phyloP scores from a whole-genome alignment of 2,329 filamentous ascomycete genomes.

The Lachnellula hyalina region DNA sequence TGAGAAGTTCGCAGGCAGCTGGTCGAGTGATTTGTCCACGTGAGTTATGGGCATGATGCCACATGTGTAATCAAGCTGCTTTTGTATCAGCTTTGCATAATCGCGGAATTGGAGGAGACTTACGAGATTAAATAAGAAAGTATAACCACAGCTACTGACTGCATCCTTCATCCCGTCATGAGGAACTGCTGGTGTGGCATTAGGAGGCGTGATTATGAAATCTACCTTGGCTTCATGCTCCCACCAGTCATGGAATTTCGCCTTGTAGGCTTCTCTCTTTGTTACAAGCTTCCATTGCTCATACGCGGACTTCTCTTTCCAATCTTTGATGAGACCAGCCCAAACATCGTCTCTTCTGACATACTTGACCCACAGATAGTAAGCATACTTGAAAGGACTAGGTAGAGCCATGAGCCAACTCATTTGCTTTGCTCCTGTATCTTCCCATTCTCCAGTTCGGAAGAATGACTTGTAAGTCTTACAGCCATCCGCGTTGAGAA shows the following conservation, averaged over 20 bases:
- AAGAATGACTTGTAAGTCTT: conserved; percentile 74
- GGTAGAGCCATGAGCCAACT: conserved; percentile 68
- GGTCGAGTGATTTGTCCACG: conserved; percentile 66
- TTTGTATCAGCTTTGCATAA: not conserved
- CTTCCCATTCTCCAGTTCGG: conserved; percentile 71
- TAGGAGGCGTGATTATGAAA: conserved; percentile 76
- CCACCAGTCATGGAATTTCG: conserved; percentile 83
- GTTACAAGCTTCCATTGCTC: conserved; percentile 81
- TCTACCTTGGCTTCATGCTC: conserved; percentile 65
- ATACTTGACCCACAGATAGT: conserved; percentile 87
- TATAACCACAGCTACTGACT: conserved; percentile 84
- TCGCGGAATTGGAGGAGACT: conserved; percentile 28
- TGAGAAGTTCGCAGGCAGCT: conserved; percentile 56
- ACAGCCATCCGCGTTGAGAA: conserved; percentile 82
- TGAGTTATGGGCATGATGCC: conserved; percentile 82
- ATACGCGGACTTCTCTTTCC: conserved; percentile 65
- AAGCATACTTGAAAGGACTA: conserved; percentile 70
- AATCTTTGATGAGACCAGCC: conserved; percentile 70
- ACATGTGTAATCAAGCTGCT: conserved; percentile 74
- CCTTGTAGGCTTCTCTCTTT: conserved; percentile 71
- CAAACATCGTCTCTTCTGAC: conserved; percentile 69
- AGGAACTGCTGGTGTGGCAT: conserved; percentile 83
- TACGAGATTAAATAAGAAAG: conserved; percentile 86
- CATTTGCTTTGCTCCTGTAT: conserved; percentile 72
- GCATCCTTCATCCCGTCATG: conserved; percentile 83